Evolutionary conservation across 192 early-diverging fungal genomes (phyloP).

Genomic region (Chytriomyces hyalinus): DNA sequence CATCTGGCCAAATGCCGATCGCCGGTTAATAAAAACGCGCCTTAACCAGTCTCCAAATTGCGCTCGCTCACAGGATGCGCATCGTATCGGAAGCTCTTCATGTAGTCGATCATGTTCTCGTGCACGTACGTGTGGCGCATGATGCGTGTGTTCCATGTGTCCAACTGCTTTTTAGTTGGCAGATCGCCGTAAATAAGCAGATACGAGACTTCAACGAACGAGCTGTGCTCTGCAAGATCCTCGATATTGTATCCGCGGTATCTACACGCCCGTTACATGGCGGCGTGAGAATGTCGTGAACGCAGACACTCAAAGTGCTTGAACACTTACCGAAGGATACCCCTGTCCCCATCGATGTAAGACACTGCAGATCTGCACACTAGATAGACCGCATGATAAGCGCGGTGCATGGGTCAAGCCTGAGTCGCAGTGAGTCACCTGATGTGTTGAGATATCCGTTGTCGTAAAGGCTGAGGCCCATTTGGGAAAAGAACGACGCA

Average conservation of each 20-base stretch:
- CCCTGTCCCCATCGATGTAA: conserved; percentile 72
- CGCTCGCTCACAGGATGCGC: conserved; percentile 63
- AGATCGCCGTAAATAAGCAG: conserved; percentile 69
- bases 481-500: conserved; percentile 32
- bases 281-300: neutral
- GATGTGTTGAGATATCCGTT: conserved; percentile 68
- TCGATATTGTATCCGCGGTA: conserved; percentile 71
- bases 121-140: conserved; percentile 68
- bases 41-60: neutral
- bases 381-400: neutral
- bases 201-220: conserved; percentile 72
- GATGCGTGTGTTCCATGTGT: conserved; percentile 55
- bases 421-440: conserved; percentile 1
- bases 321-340: conserved; percentile 59
- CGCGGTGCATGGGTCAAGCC: neutral
- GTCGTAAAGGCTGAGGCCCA: conserved; percentile 40
- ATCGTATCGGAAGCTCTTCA: conserved; percentile 64
- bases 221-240: conserved; percentile 66
- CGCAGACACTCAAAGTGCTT: neutral
- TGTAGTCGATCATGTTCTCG: conserved; percentile 59
- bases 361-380: conserved; percentile 67
- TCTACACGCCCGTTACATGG: neutral
- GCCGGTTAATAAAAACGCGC: neutral
- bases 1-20: conserved; percentile 28
- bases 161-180: conserved; percentile 56